Evolutionary conservation across 441 rosid species (phyloP).

Genomic region (Cnidoscolus chayamansa): DNA sequence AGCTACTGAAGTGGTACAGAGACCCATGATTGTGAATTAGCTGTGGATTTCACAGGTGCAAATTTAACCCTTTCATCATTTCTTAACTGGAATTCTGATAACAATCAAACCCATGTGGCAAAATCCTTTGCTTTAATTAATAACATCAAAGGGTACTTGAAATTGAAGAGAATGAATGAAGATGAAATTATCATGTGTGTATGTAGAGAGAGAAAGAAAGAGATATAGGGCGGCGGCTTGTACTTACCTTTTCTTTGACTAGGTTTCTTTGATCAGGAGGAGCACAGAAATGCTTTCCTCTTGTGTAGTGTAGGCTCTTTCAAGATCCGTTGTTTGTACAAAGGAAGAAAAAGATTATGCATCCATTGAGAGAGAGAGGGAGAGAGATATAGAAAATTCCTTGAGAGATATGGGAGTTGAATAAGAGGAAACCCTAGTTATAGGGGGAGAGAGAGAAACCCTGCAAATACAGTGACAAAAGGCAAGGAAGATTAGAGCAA

Average conservation of each 20-base stretch:
- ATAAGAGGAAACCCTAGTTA: slow-evolving; percentile 44
- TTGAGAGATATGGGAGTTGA: slow-evolving; percentile 25
- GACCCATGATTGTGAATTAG: slow-evolving; percentile 1
- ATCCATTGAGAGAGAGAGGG: not conserved
- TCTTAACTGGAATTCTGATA: not conserved
- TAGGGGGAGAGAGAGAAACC: slow-evolving; percentile 28
- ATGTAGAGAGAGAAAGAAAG: not conserved
- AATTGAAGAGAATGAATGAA: not conserved
- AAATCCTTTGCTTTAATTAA: not conserved
- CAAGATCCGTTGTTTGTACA: slow-evolving; percentile 32
- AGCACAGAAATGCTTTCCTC: not conserved
- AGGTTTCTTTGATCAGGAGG: slow-evolving; percentile 25
- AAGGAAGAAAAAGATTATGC: slow-evolving; percentile 21
- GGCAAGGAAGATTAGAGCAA: slow-evolving; percentile 20
- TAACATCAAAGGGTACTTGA: not conserved
- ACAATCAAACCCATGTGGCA: not conserved
- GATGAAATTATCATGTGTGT: not conserved
- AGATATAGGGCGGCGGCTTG: not conserved
- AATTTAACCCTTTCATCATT: not conserved
- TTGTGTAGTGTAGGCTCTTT: slow-evolving; percentile 27
- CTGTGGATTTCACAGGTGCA: slow-evolving; percentile 10
- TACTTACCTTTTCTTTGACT: slow-evolving; percentile 20
- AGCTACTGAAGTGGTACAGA: not conserved
- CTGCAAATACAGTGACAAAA: slow-evolving; percentile 47
- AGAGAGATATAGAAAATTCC: not conserved